Base-by-base conservation (phyloP, 352 stramenopile genomes). In the Globisporangium nagaii region DNA sequence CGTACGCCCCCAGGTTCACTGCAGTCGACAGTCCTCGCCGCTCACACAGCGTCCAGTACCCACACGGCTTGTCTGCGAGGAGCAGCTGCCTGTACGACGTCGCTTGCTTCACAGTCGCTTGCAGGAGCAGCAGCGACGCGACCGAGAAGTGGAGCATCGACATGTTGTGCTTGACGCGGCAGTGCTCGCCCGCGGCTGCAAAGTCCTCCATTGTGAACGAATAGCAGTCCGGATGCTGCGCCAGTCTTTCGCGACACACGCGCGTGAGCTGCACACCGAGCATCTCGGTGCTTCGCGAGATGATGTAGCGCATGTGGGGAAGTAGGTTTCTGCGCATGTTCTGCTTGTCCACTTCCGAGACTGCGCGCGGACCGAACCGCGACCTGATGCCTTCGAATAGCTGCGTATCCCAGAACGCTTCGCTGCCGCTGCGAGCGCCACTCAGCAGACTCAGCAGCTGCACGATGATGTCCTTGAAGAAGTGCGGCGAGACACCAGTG, bases 21-120 rank as follows among this genome's bases (percentile, higher is more conserved):
- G 89, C 84, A 20, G 78, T 60, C 4, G 68, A 68, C 10, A 78
- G 66, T 0, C 90, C 90, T 58, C 75, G 65, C n/a, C 89, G 71
- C 49, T 97, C 89, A 34, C 80, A 88, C 11, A 97, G 53, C 32
- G 88, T 71, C 86, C 90, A 95, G 58, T 97, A 97, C 1, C 91
- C 82, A 41, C 63, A 63, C 0, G 89, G 86, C 7, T 39, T 25
- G n/a, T 95, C 81, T 1, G 49, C 46, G 12, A 93, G 54, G 17
- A 97, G 48, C 13, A 92, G 56, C 17, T 90, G 70, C 55, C 84
- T 75, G 68, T 97, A 97, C 10, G 77, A 88, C 11, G 73, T 84
- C 6, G 72, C 72, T 58, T 93, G 86, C 35, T 80, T 78, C 22
- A 84, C 62, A 20, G 85, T 89, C 10, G 86, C 88, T 49, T 87